Percentiles rank a stretch among this genome's conserved stretches.
Conservation (phyloP, 2,329 filamentous ascomycete species). For the Exophiala calicioides region DNA sequence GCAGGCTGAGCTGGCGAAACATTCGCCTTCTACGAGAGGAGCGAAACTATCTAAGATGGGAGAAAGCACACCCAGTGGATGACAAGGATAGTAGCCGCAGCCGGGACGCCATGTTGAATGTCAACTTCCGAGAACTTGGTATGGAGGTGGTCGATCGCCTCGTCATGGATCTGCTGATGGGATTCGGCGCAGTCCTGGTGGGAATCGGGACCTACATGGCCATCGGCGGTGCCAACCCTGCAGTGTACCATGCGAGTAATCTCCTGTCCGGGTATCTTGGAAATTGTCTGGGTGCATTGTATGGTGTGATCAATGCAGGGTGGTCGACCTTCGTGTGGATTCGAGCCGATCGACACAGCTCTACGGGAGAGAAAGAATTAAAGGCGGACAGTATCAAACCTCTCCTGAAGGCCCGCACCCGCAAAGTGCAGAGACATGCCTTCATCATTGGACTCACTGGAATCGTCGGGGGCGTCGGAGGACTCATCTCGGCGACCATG, state of each 20-base stretch:
- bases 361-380: slow-evolving; percentile 32
- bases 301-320: slow-evolving; percentile 50
- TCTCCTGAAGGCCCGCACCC: slow-evolving; percentile 22
- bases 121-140: slow-evolving; percentile 53
- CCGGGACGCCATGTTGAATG: slow-evolving; percentile 44
- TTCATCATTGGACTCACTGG: slow-evolving; percentile 49
- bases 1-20: slow-evolving; percentile 48
- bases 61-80: slow-evolving; percentile 19
- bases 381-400: slow-evolving; percentile 28
- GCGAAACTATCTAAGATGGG: slow-evolving; percentile 35
- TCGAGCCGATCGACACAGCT: slow-evolving; percentile 44
- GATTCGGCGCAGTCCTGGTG: slow-evolving; percentile 53
- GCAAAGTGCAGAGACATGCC: slow-evolving; percentile 49
- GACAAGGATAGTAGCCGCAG: slow-evolving; percentile 30
- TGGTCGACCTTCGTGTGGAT: slow-evolving; percentile 51
- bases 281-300: slow-evolving; percentile 53
- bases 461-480: slow-evolving; percentile 51
- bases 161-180: slow-evolving; percentile 55
- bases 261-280: slow-evolving; percentile 59
- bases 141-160: slow-evolving; percentile 55
- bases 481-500: slow-evolving; percentile 51
- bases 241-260: slow-evolving; percentile 52
- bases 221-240: slow-evolving; percentile 50
- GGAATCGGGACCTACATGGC: slow-evolving; percentile 56
- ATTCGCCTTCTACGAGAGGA: slow-evolving; percentile 49